These are phyloP conservation scores for Marchantia paleacea DNA, from an alignment of 225 moss, liverwort and hornwort genomes.

Conservation along the genomic window DNA sequence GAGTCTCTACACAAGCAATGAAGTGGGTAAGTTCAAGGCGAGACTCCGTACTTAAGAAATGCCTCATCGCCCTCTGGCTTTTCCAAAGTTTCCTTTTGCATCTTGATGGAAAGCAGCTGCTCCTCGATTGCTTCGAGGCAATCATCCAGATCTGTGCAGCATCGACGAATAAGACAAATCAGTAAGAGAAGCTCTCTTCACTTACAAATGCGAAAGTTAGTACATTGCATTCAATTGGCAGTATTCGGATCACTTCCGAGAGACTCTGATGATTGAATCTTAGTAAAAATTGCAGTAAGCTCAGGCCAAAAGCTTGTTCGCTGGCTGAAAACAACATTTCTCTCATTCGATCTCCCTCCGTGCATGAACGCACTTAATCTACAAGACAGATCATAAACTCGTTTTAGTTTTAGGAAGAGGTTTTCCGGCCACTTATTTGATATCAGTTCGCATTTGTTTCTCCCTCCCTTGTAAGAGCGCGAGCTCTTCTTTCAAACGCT, in stretches of 20 bases:
- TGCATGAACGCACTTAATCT: background rate
- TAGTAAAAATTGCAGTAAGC: background rate
- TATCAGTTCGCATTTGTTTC: conserved; percentile 38
- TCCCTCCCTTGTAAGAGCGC: conserved; percentile 32
- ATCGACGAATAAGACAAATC: background rate
- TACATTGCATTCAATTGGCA: background rate
- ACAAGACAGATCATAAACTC: background rate
- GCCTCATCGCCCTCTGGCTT: conserved; percentile 40
- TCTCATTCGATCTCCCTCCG: too few relatives aligned
- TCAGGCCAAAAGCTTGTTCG: background rate
- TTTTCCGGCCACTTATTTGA: conserved; percentile 36
- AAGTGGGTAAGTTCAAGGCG: background rate
- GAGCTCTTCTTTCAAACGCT: conserved; percentile 33
- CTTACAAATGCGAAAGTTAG: background rate
- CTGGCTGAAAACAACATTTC: too few relatives aligned
- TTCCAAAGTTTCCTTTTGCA: conserved; percentile 41
- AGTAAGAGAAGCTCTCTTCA: background rate
- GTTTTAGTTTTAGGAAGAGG: background rate
- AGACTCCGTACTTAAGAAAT: conserved; percentile 32
- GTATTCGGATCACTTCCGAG: background rate
- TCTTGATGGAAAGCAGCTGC: conserved; percentile 37
- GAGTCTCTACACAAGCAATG: background rate
- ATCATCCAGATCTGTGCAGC: conserved; percentile 40
- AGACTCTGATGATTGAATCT: too few relatives aligned
- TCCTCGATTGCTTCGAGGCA: conserved; percentile 43